Evolutionary conservation across 176 grass and related monocot species (phyloP), one percentile per base, ranked within the genome.

Genomic region (Cymbopogon citratus): DNA sequence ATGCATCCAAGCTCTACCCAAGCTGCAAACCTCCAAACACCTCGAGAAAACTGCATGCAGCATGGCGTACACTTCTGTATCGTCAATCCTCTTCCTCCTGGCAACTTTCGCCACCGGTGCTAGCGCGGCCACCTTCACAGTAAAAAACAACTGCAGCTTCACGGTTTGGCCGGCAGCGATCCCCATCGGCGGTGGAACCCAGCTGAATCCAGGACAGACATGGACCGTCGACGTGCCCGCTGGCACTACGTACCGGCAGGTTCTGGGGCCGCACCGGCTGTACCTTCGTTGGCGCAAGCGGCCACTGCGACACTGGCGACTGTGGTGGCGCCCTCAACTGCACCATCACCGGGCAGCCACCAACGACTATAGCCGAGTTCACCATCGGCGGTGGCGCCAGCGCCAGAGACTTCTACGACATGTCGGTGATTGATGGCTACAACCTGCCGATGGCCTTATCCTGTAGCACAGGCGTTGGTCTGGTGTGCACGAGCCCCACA

Each of bases 151-250:
- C 6, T 95, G 93, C 33, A 2, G 57, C 2, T 92, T 5, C 78
- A 88, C 83, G 0, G 77, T 91, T 29, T 94, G 86, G 86, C 86
- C 76, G 2, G 92, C 92, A 1, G 83, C 3, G 2, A 79, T 24
- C 39, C 75, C 75, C 0, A 35, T 54, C 3, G 76, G 76, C 24
- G 59, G 84, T 0, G 69, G 59, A 11, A 1, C 0, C 24, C 56
- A 54, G 76, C 84, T 86, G 1, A 5, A 27, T 31, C 7, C 18
- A 0, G 64, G 46, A 3, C 29, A 56, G 64, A 39, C 64, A 3
- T 80, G 78, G 78, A 27, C 28, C 3, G 1, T 80, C n/a, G 0
- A 25, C 40, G 59, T 74, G 3, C 26, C 84, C 1, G 19, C 45
- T 12, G 69, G 69, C 45, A 74, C 59, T n/a, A n/a, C 31, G 31